Evolutionary conservation across 345 rosid genomes (phyloP).

Genomic region (Salix suchowensis): DNA sequence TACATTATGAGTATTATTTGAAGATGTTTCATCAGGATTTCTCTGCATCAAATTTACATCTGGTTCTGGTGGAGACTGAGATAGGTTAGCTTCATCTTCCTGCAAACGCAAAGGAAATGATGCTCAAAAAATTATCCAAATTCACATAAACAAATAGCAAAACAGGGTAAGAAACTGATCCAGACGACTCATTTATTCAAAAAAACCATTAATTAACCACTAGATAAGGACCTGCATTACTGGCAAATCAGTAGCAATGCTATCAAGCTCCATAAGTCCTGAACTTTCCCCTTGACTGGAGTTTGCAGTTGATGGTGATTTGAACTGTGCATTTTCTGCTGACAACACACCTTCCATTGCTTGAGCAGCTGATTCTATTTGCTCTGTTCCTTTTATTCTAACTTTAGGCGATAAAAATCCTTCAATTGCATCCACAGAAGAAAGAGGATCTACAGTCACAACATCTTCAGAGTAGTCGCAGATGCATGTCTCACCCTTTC

Average conservation of each 20-base stretch:
- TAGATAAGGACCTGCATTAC: conserved; percentile 47
- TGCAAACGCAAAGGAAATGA: conserved; percentile 4
- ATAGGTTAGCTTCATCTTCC: conserved; percentile 33
- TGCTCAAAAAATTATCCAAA: conserved; percentile 4
- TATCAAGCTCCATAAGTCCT: conserved; percentile 39
- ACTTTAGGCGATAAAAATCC: conserved; percentile 65
- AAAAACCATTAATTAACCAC: not conserved
- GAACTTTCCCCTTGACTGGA: conserved; percentile 50
- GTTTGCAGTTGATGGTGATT: conserved; percentile 40
- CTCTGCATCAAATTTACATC: conserved; percentile 20
- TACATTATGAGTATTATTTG: conserved; percentile 25
- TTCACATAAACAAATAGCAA: not conserved
- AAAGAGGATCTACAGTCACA: conserved; percentile 73
- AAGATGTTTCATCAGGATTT: conserved; percentile 25
- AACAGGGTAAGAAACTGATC: not conserved
- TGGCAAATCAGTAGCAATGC: conserved; percentile 32
- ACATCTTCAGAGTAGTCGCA: conserved; percentile 51
- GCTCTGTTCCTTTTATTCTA: conserved; percentile 27
- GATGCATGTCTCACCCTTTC: conserved; percentile 61
- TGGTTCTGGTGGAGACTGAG: conserved; percentile 30
- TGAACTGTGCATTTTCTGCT: conserved; percentile 31
- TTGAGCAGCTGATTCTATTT: conserved; percentile 29
- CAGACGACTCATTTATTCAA: not conserved
- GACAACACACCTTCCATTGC: conserved; percentile 20
- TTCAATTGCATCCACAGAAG: conserved; percentile 59